Percentiles rank a stretch among this genome's conserved stretches.
phyloP scores from a whole-genome alignment of 1,284 basidiomycete genomes.

The Ceraceosorus bombacis region DNA sequence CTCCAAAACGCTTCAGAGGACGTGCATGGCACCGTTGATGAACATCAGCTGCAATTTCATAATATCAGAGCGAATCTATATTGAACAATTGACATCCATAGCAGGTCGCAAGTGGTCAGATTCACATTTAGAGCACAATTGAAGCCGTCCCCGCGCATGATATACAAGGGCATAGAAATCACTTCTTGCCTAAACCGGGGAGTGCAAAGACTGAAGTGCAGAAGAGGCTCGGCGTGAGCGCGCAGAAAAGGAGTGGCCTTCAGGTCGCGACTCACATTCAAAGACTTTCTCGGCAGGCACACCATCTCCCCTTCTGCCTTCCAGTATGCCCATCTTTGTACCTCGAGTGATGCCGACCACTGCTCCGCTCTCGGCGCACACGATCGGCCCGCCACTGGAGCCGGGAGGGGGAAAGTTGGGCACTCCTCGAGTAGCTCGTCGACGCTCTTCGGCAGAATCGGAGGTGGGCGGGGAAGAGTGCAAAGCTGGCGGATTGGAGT shows the following conservation, averaged over 20 bases:
- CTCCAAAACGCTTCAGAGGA: too few relatives aligned
- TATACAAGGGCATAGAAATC: too few relatives aligned
- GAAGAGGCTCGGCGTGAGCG: not conserved
- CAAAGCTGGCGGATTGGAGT: conserved; percentile 6
- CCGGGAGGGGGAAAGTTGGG: conserved; percentile 58
- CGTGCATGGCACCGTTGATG: too few relatives aligned
- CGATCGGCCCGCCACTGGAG: conserved; percentile 65
- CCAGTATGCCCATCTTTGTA: conserved; percentile 55
- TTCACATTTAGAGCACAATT: too few relatives aligned
- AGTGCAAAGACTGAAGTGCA: conserved; percentile 29
- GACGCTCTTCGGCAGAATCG: not conserved
- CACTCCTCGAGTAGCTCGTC: conserved; percentile 2
- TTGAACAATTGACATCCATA: too few relatives aligned
- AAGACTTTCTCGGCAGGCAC: conserved; percentile 63
- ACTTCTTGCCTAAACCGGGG: conserved; percentile 36
- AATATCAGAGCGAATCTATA: too few relatives aligned
- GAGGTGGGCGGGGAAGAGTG: not conserved
- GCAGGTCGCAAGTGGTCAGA: too few relatives aligned
- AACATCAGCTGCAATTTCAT: too few relatives aligned
- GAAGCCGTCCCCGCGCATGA: too few relatives aligned
- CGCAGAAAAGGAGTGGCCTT: not conserved
- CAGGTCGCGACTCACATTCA: conserved; percentile 47
- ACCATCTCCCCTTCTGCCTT: conserved; percentile 62
- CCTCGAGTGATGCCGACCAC: conserved; percentile 66
- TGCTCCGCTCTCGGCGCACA: conserved; percentile 60